Base-by-base conservation (phyloP, 1,139 yeast species). In the Pichia terricola region DNA sequence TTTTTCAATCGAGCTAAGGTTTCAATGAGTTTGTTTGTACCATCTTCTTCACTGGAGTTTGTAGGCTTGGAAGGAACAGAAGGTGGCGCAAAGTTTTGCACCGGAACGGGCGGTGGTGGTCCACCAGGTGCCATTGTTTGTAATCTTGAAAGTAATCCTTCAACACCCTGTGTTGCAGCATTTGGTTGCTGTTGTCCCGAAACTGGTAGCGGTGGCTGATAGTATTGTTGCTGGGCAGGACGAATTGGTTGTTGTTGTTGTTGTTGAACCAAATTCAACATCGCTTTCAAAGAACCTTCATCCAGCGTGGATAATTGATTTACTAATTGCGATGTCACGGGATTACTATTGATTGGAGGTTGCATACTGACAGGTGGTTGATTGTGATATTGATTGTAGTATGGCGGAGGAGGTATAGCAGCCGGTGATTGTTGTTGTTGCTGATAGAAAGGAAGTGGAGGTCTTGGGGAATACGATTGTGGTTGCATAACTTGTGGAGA, bases 1-100 rank as follows among this genome's bases (percentile, higher is more conserved):
- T 62, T 61, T 48, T 60, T 59, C 36, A 62, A 50, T 47, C 66
- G 54, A 25, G 65, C 64, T 37, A 62, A 50, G 33, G 66, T 62
- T 35, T 62, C 65, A 42, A 61, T 57, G 11, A 62, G 52, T 40
- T 54, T 60, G 39, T 50, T 52, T 6, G 58, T 46, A 34, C 50
- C 56, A 34, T 56, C 59, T 35, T 53, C 53, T 38, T 48, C 47
- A 27, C 11, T 9, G 26, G 33, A 10, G 41, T 9, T 4, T n/a
- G 27, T 11, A 35, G 26, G 8, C 35, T 16, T 16, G 22, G 22
- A 16, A 16, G 22, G 22, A 16, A 16, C 22, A 16, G 22, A 16
- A 16, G 22, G 22, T 16, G 26, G 8, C 26, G 26, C 22, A 22
- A n/a, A 25, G 9, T 10, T 22, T 26, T 35, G 28, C 38, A 26